These are phyloP conservation scores for Corymbia maculata DNA, from an alignment of 345 rosid genomes.

Conservation along the genomic window DNA sequence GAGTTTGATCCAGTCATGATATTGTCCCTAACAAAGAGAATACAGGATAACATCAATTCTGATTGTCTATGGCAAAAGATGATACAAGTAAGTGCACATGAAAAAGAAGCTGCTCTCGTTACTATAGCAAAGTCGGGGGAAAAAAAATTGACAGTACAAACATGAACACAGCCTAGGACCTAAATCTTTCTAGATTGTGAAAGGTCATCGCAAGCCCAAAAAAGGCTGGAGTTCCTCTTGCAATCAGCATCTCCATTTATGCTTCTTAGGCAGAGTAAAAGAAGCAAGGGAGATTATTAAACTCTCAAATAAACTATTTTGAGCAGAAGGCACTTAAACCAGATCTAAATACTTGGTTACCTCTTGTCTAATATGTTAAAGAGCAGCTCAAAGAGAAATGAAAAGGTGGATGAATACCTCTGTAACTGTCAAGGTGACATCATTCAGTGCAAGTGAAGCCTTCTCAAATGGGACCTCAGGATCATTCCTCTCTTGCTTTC, in stretches of 20 bases:
- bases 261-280: neutral
- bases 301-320: neutral
- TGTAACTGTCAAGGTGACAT: constrained; percentile 69
- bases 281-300: neutral
- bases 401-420: constrained; percentile 45
- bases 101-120: neutral
- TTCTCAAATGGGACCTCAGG: constrained; percentile 93
- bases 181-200: neutral
- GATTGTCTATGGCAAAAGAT: neutral
- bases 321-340: neutral
- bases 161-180: neutral
- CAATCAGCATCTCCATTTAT: neutral
- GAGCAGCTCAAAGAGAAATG: neutral
- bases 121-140: neutral
- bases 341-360: neutral
- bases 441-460: constrained; percentile 70
- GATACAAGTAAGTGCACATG: neutral
- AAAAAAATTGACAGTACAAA: neutral
- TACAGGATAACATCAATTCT: neutral
- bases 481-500: constrained; percentile 88
- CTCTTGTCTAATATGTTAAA: neutral
- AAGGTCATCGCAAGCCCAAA: neutral
- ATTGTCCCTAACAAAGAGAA: constrained; percentile 61
- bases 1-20: constrained; percentile 95
- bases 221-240: neutral